Percentiles rank a stretch among this genome's conserved stretches.
Evolutionary conservation across 2,329 filamentous ascomycete genomes (phyloP).

Genomic region (Cercospora zeae-maydis): DNA sequence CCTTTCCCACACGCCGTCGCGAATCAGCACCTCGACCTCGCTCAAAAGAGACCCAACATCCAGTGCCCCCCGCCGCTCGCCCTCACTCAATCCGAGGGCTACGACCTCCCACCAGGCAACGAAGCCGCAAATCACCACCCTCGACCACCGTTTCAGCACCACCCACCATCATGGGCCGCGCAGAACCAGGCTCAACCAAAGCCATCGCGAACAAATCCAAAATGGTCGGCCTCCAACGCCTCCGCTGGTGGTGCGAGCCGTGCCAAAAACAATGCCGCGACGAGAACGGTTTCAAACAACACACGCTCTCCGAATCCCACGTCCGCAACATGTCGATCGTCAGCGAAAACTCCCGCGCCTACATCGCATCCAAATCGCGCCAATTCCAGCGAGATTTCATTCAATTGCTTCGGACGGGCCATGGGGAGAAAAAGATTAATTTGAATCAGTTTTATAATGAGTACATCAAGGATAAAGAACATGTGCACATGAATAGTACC

Average conservation of each 20-base stretch:
- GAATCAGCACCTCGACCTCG: neutral
- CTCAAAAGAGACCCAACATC: neutral
- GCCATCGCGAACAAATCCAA: constrained; percentile 89
- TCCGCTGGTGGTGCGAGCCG: constrained; percentile 85
- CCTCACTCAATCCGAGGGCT: neutral
- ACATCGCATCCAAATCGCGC: constrained; percentile 75
- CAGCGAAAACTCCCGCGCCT: constrained; percentile 80
- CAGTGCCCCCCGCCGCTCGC: neutral
- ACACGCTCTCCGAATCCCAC: constrained; percentile 79
- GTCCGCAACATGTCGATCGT: constrained; percentile 86
- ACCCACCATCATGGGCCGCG: constrained; percentile 70
- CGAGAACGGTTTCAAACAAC: constrained; percentile 82
- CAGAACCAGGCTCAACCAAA: constrained; percentile 90
- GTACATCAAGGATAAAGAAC: constrained; percentile 82
- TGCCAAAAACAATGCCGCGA: constrained; percentile 76
- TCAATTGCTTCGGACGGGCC: constrained; percentile 70
- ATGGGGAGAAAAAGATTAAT: constrained; percentile 85
- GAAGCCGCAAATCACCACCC: constrained; percentile 4
- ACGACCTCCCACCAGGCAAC: constrained; percentile 6
- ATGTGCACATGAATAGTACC: constrained; percentile 92
- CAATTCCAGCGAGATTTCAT: constrained; percentile 81
- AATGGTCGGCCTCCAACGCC: constrained; percentile 68
- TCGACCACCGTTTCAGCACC: neutral
- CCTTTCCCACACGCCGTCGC: neutral
- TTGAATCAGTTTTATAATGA: constrained; percentile 95